Evolutionary conservation across 805 yeast species (phyloP), one percentile per base, ranked within the genome.

Genomic region (Clavispora asparagi): DNA sequence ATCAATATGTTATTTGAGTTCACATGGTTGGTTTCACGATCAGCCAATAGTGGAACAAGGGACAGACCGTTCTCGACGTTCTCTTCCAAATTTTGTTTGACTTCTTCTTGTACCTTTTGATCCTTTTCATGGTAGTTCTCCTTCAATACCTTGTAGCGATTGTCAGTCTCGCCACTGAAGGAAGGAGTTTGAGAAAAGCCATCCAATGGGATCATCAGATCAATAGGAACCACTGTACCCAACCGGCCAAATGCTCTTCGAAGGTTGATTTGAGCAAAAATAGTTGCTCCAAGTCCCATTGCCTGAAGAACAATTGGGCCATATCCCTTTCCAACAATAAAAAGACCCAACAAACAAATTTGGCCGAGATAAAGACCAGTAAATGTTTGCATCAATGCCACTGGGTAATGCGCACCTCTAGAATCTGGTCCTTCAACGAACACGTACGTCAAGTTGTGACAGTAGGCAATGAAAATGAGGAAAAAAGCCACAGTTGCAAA

Each of bases 281-380:
- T 77, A 0, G 97, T 88, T 53, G 76, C 64, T 8, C 76, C 78
- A 12, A 88, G 57, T 37, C 85, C 72, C 43, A 91, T 73, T 1
- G 81, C 82, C 63, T 86, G 87, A 44, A 92, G 67, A 3, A 83
- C 87, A 52, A 90, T 76, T 32, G 97, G 95, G 39, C 97, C 98
- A 97, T 97, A 92, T 37, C 95, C 85, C 73, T 88, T 88, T 50
- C 95, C 90, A 46, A 92, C 95, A 14, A 81, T 87, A 62, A 89
- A 91, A 46, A 94, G 65, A 45, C 97, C 97, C 44, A 94, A 62
- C 52, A 94, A 57, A 71, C 96, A 88, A 19, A 90, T 67, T 66
- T 92, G 91, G 35, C 96, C 96, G 39, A 92, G 63, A 63, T 92
- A 92, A 39, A 94, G 64, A 47, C 99, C 99, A 33, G 83, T 83